Conservation (phyloP, 441 rosid species). For the Gossypium laxum region DNA sequence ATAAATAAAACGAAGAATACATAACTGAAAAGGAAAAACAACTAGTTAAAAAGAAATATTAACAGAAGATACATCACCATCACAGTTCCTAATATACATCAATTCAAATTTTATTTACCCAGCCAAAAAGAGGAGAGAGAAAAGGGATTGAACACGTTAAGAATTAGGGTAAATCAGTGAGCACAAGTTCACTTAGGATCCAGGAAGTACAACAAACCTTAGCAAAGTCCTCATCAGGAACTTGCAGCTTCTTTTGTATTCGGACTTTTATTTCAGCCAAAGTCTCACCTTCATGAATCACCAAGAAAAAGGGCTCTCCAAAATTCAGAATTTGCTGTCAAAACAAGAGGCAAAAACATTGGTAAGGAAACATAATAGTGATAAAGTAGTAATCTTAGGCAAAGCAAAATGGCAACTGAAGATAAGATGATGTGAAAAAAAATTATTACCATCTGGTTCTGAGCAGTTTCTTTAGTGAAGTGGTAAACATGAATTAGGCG, state of each 20-base stretch:
- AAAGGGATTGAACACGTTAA: neutral
- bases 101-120: neutral
- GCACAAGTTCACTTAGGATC: neutral
- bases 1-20: neutral
- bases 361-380: neutral
- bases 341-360: neutral
- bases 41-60: neutral
- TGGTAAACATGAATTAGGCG: conserved; percentile 64
- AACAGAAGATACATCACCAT: neutral
- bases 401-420: neutral
- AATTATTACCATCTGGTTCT: conserved; percentile 41
- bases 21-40: neutral
- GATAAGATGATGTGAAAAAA: neutral
- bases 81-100: neutral
- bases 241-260: conserved; percentile 41
- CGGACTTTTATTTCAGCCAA: conserved; percentile 36
- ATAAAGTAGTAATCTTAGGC: neutral
- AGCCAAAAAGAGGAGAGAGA: neutral
- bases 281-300: conserved; percentile 39
- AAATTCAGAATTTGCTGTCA: conserved; percentile 36
- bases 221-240: conserved; percentile 43
- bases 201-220: conserved; percentile 24
- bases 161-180: neutral
- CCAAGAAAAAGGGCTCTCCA: conserved; percentile 46
- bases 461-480: conserved; percentile 53